phyloP scores from a whole-genome alignment of 192 early-diverging fungal species.

The Backusella psychrophila region DNA sequence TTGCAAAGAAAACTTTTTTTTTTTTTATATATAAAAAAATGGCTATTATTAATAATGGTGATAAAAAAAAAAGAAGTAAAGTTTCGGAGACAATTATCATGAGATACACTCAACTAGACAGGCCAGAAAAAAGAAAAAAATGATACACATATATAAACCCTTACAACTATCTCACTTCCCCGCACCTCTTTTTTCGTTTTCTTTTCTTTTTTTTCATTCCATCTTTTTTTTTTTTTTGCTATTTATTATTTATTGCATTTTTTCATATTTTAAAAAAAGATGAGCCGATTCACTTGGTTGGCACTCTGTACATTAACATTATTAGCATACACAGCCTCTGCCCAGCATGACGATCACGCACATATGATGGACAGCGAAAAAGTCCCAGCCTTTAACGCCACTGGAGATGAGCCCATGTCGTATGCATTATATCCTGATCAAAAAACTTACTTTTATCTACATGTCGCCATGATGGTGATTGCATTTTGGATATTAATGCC shows the following conservation, averaged over 20 bases:
- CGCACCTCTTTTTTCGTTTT: not conserved
- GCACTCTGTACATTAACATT: not conserved
- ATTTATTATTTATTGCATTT: not conserved
- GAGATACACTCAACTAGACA: not conserved
- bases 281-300: conserved; percentile 1
- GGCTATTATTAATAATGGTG: not conserved
- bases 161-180: not conserved
- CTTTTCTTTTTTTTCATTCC: not conserved
- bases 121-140: not conserved
- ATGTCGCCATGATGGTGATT: conserved; percentile 35
- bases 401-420: conserved; percentile 35
- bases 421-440: conserved; percentile 28
- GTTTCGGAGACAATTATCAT: conserved; percentile 4
- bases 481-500: conserved; percentile 38
- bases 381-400: conserved; percentile 30
- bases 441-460: conserved; percentile 27
- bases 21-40: not conserved
- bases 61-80: not conserved
- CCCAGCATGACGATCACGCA: conserved; percentile 15
- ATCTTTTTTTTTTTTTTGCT: not conserved
- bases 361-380: conserved; percentile 3
- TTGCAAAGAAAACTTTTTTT: not conserved
- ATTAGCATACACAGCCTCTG: not conserved
- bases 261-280: not conserved
- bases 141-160: not conserved